Conservation (phyloP, 148 eudicot species). For the Vaccinium macrocarpon region DNA sequence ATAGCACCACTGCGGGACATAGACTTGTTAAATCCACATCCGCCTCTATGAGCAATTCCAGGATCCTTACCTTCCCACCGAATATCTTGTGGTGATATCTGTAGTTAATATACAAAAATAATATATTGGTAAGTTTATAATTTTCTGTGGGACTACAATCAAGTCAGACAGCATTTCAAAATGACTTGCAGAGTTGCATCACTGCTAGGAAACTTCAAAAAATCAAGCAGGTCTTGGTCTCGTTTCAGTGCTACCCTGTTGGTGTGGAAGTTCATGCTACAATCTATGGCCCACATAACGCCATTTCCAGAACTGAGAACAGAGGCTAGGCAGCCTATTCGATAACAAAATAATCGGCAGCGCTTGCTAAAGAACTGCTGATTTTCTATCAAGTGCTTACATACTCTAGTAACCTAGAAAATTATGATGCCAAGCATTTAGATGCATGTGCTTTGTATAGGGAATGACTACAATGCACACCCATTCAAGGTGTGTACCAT, state of each 20-base stretch:
- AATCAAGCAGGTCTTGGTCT: not conserved
- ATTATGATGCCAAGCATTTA: not conserved
- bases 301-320: not conserved
- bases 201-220: not conserved
- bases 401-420: not conserved
- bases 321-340: not conserved
- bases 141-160: not conserved
- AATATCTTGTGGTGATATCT: conserved; percentile 63
- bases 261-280: not conserved
- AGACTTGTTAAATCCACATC: conserved; percentile 45
- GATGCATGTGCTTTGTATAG: not conserved
- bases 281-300: not conserved
- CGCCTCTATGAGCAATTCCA: conserved; percentile 38
- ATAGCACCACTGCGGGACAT: conserved; percentile 40
- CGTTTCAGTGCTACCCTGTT: not conserved
- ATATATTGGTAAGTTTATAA: not conserved
- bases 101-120: not conserved
- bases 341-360: not conserved
- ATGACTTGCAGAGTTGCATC: not conserved
- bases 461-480: not conserved
- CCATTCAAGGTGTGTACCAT: not conserved
- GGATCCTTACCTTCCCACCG: conserved; percentile 56
- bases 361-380: not conserved
- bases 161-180: not conserved
- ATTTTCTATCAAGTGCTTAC: not conserved